These are phyloP conservation scores for Thermochaetoides thermophila DNA, from an alignment of 495 filamentous ascomycete genomes.

Conservation along the genomic window DNA sequence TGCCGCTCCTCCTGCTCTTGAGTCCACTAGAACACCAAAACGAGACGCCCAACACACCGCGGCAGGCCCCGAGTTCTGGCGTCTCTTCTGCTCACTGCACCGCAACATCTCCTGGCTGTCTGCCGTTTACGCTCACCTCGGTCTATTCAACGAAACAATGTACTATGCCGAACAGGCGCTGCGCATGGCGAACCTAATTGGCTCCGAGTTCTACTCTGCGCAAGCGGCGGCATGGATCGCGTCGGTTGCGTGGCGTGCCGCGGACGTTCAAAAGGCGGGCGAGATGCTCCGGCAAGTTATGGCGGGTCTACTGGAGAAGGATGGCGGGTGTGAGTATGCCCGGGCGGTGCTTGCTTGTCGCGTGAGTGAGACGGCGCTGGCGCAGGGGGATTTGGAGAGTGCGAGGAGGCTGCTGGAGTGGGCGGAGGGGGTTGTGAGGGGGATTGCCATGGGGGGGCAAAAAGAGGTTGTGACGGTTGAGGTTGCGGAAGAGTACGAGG, in stretches of 20 bases:
- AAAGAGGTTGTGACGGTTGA: constrained; percentile 20
- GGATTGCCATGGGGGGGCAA: constrained; percentile 8
- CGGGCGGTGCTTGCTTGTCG: constrained; percentile 18
- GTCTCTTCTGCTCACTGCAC: constrained; percentile 56
- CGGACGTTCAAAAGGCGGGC: constrained; percentile 43
- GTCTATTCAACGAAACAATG: constrained; percentile 77
- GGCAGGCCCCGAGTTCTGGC: constrained; percentile 63
- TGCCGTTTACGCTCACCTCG: constrained; percentile 61
- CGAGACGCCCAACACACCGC: background rate
- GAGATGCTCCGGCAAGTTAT: constrained; percentile 40
- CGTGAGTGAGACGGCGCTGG: constrained; percentile 5
- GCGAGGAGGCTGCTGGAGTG: constrained; percentile 22
- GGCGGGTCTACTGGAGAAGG: constrained; percentile 23
- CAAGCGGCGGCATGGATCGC: constrained; percentile 44
- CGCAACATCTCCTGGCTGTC: constrained; percentile 56
- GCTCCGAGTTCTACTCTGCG: constrained; percentile 43
- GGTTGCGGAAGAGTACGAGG: constrained; percentile 30
- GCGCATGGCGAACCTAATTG: constrained; percentile 56
- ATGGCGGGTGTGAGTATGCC: constrained; percentile 32
- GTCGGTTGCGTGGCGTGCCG: constrained; percentile 48
- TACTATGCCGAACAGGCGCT: constrained; percentile 77
- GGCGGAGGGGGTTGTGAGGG: constrained; percentile 25
- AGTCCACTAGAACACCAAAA: background rate
- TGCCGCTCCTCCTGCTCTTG: constrained; percentile 6
- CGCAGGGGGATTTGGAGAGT: constrained; percentile 22